Evolutionary conservation across 768 basidiomycete genomes (phyloP).

Genomic region (Lentinula sp.): DNA sequence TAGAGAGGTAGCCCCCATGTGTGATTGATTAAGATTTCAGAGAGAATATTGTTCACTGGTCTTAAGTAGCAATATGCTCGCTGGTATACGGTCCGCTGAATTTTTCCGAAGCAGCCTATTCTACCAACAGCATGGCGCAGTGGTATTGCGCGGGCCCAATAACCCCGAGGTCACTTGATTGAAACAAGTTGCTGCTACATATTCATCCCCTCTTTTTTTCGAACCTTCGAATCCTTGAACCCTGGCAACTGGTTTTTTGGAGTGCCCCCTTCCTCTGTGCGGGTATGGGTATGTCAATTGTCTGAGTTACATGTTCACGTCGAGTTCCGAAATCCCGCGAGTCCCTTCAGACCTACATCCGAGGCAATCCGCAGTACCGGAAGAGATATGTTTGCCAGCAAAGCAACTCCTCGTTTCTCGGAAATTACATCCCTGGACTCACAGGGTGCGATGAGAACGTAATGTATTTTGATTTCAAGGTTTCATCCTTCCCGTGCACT

Average conservation of each 20-base stretch:
- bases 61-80: too few species aligned
- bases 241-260: too few species aligned
- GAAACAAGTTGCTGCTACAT: slow-evolving; percentile 63
- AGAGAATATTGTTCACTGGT: too few species aligned
- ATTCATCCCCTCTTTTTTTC: slow-evolving; percentile 10
- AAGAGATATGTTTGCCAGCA: neutral
- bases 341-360: too few species aligned
- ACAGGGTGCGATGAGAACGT: neutral
- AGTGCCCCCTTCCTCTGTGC: too few species aligned
- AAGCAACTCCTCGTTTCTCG: neutral
- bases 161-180: slow-evolving; percentile 63
- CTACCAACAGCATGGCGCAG: slow-evolving; percentile 49
- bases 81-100: too few species aligned
- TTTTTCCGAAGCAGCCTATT: neutral
- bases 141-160: slow-evolving; percentile 54
- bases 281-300: too few species aligned
- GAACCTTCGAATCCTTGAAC: too few species aligned
- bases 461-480: neutral
- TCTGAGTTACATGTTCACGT: too few species aligned
- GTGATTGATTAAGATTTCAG: too few species aligned
- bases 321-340: neutral
- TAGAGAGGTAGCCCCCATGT: too few species aligned
- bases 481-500: neutral
- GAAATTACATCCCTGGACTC: neutral
- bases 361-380: too few species aligned